Base-by-base conservation (phyloP, 2,329 filamentous ascomycete genomes). In the Monosporascus sp. region DNA sequence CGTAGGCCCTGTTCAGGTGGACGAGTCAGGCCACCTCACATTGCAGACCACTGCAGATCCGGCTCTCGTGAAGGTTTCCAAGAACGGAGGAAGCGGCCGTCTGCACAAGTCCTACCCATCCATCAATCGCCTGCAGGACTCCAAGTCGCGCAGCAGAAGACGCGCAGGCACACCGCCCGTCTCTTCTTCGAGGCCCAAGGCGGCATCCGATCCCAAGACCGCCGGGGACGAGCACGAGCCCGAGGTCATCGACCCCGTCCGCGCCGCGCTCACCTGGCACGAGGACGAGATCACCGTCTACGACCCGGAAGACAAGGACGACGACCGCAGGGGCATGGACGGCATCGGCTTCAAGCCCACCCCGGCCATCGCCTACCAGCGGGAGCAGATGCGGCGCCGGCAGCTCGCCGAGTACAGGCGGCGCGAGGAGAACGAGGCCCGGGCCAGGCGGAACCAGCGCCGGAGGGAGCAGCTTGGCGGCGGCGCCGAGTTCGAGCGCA, bases 271-370 rank as follows among this genome's bases (percentile, higher is more conserved):
- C 50, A 87, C 84, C 2, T 87, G 84, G 84, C 82, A 83, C 60
- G 82, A 85, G 58, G 79, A 86, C 59, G 84, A 87, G 63, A 87
- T 87, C 55, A 87, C 84, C 2, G 75, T 85, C 27, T 84, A 86
- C 65, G 80, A 85, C 59, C 80, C 82, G 0, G 73, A 82, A 41
- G 84, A 87, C 62, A 76, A 80, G 56, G 83, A 87, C 57, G 84
- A 87, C 61, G 84, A 87, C 62, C 84, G 84, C 49, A 81, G 79
- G 3, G 84, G 84, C 22, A 82, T 87, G 62, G 86, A 87, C 64
- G 84, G 84, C 5, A 82, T 87, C 55, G 84, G 84, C 1, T 87
- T 87, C 69, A 82, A 77, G 60, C 83, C 84, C 2, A 85, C 82
- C 0, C 75, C 83, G 6, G 82, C 81, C 20, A 73, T 85, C 45